phyloP scores from a whole-genome alignment of 306 rosid genomes.

The Prinsepia uniflora region DNA sequence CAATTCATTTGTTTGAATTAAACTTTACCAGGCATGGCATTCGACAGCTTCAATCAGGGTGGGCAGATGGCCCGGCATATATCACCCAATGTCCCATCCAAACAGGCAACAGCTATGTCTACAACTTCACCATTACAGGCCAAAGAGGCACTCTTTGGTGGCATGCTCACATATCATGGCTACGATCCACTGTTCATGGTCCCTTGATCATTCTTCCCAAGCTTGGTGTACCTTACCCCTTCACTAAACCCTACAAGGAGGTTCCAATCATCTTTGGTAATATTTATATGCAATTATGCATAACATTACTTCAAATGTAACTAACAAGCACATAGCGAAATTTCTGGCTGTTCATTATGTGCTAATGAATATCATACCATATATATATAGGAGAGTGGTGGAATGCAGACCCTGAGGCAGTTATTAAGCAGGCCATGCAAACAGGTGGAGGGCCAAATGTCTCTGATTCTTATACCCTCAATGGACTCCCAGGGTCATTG shows the following conservation, averaged over 20 bases:
- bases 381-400: slow-evolving; percentile 70
- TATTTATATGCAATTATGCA: background rate
- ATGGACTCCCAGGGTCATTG: slow-evolving; percentile 70
- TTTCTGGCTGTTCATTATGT: background rate
- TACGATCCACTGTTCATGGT: slow-evolving; percentile 54
- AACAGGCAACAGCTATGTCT: slow-evolving; percentile 53
- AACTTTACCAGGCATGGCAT: slow-evolving; percentile 55
- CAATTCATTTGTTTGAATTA: background rate
- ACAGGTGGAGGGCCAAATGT: slow-evolving; percentile 79
- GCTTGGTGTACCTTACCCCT: slow-evolving; percentile 48
- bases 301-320: background rate
- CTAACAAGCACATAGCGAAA: background rate
- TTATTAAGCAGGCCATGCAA: slow-evolving; percentile 53
- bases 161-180: slow-evolving; percentile 74
- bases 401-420: slow-evolving; percentile 64
- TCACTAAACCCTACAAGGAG: slow-evolving; percentile 23
- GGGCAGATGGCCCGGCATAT: slow-evolving; percentile 75
- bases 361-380: background rate
- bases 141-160: slow-evolving; percentile 69
- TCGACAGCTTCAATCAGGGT: slow-evolving; percentile 49
- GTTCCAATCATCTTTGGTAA: slow-evolving; percentile 18
- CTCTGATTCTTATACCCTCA: slow-evolving; percentile 72
- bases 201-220: slow-evolving; percentile 55
- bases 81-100: slow-evolving; percentile 72
- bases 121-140: slow-evolving; percentile 52